Base-by-base conservation (phyloP, 306 rosid species). In the Pterocarpus macrocarpus region DNA sequence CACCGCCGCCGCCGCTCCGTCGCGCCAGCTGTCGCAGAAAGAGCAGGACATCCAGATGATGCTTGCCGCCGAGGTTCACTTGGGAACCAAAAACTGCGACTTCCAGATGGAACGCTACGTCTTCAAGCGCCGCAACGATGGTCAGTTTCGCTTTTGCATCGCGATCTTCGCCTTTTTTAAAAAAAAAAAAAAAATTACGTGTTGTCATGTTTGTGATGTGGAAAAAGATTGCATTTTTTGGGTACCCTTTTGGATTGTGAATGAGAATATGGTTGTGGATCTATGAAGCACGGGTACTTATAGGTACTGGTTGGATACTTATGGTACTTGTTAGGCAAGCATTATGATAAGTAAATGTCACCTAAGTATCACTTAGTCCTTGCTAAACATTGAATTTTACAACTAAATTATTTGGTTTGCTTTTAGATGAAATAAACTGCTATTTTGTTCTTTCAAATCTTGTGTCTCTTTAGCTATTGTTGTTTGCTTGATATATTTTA, bases 51-150 rank as follows among this genome's bases (percentile, higher is more conserved):
- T 95, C 45, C 92, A 91, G 87, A 86, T 95, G 95, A 92, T 92
- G 97, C 66, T 95, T 77, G 95, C 97, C 0, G 92, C 97, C 5
- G 92, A 92, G n/a, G 97, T 90, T 6, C 98, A 95, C 36, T 87
- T 95, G 9, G 98, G 98, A 59, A 95, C 98, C 49, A 92, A 92
- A 36, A 95, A 92, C 73, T 91, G 95, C 12, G 90, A 95, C 50
- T 92, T 86, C 8, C 98, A 95, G 73, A 92, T 95, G 97, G 98
- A 91, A 13, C 88, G 98, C 0, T 95, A 92, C 72, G 93, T 87
- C 33, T 94, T 92, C 88, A 94, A 94, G 86, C 92, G 98, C 75
- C 94, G 98, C 6, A 89, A 85, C 6, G 98, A 95, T 8, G 98
- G 98, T 94, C 4, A 55, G 45, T 2, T 22, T 67, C 4, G 17